Evolutionary conservation across 805 yeast genomes (phyloP).

Genomic region (Candida patagonica): DNA sequence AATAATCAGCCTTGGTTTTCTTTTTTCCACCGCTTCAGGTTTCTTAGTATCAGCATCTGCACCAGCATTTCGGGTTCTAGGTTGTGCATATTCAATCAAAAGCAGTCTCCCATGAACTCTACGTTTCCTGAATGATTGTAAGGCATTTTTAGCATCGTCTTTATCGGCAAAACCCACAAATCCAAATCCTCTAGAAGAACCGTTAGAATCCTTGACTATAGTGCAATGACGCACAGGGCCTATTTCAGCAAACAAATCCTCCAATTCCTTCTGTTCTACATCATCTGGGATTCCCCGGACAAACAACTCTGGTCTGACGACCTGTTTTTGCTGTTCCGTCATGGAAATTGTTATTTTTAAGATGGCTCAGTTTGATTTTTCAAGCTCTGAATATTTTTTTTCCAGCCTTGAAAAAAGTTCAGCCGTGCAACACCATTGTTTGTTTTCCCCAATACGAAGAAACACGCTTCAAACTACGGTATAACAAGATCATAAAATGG

Average conservation of each 20-base stretch:
- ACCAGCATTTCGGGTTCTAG: constrained; percentile 62
- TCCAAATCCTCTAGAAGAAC: constrained; percentile 84
- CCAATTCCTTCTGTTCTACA: constrained; percentile 72
- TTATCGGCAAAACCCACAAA: constrained; percentile 82
- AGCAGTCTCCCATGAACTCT: constrained; percentile 60
- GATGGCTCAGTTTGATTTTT: not conserved
- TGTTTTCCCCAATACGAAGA: not conserved
- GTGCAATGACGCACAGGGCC: constrained; percentile 95
- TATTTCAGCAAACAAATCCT: constrained; percentile 81
- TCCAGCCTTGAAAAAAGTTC: not conserved
- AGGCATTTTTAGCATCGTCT: constrained; percentile 74
- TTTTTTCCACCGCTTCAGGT: constrained; percentile 43
- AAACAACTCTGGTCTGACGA: constrained; percentile 40
- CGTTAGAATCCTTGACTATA: constrained; percentile 64
- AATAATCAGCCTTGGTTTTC: constrained; percentile 78
- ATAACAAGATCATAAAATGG: not conserved
- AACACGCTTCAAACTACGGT: not conserved
- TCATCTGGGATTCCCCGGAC: constrained; percentile 76
- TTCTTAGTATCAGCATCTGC: constrained; percentile 13
- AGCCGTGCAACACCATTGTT: too few species aligned
- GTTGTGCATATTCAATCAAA: constrained; percentile 80
- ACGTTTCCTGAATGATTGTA: constrained; percentile 52
- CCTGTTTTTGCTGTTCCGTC: not conserved
- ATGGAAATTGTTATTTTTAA: not conserved
- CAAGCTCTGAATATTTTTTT: constrained; percentile 1